These are phyloP conservation scores for Kodamaea fukazawae DNA, from an alignment of 805 yeast species.

Conservation along the genomic window DNA sequence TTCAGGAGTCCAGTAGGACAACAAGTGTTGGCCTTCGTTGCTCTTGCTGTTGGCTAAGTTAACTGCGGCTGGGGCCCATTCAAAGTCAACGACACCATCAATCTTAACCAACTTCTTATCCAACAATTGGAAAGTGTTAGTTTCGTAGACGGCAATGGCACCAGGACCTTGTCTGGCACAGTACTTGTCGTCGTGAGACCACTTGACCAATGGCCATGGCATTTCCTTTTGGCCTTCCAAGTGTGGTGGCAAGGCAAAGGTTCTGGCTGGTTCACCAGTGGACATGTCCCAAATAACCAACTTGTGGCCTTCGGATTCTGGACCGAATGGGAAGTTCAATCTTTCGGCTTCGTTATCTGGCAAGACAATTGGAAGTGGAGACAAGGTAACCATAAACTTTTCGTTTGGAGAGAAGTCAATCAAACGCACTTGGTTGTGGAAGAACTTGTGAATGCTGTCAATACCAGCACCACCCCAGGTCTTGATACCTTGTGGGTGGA, in stretches of 20 bases:
- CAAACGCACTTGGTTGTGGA: slow-evolving; percentile 86
- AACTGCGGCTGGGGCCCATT: slow-evolving; percentile 90
- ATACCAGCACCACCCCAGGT: slow-evolving; percentile 92
- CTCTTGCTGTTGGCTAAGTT: slow-evolving; percentile 54
- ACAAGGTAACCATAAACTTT: slow-evolving; percentile 83
- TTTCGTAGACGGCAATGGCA: slow-evolving; percentile 86
- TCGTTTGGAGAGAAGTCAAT: slow-evolving; percentile 93
- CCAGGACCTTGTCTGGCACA: slow-evolving; percentile 95
- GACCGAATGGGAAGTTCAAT: slow-evolving; percentile 75
- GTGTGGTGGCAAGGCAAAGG: slow-evolving; percentile 85
- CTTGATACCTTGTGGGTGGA: slow-evolving; percentile 93
- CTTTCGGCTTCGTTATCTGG: slow-evolving; percentile 63
- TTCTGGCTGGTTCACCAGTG: slow-evolving; percentile 79
- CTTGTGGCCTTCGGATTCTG: slow-evolving; percentile 88
- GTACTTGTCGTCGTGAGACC: slow-evolving; percentile 90
- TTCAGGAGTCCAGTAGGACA: slow-evolving; percentile 98
- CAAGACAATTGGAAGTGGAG: slow-evolving; percentile 75
- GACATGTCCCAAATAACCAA: slow-evolving; percentile 89
- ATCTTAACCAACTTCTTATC: slow-evolving; percentile 84
- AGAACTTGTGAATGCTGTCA: slow-evolving; percentile 68
- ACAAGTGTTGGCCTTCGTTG: slow-evolving; percentile 58
- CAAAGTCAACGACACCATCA: slow-evolving; percentile 84
- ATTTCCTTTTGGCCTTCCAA: slow-evolving; percentile 64
- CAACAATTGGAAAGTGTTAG: slow-evolving; percentile 70
- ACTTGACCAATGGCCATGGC: slow-evolving; percentile 95